phyloP scores from a whole-genome alignment of 441 rosid genomes.

The Erodium texanum region DNA sequence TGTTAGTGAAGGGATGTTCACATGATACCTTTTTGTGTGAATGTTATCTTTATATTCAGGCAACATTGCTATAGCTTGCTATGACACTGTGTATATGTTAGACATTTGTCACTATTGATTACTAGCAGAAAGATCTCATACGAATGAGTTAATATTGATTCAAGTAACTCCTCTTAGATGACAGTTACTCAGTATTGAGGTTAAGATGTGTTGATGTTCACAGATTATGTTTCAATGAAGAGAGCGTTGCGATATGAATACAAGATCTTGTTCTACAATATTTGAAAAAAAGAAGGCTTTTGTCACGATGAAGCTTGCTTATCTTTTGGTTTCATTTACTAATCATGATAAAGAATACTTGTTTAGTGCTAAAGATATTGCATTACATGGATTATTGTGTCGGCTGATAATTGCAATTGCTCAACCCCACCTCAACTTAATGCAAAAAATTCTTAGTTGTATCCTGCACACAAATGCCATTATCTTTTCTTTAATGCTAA shows the following conservation, averaged over 20 bases:
- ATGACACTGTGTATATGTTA: background rate
- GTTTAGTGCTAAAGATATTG: constrained; percentile 7
- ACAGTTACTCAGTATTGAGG: background rate
- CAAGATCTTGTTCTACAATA: background rate
- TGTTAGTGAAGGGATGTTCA: constrained; percentile 1
- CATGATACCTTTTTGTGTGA: background rate
- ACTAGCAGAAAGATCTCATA: too few species aligned
- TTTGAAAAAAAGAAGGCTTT: background rate
- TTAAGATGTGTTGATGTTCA: background rate
- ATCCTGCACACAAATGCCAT: constrained; percentile 15
- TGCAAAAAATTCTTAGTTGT: background rate
- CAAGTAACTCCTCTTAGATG: constrained; percentile 1
- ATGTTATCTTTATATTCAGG: background rate
- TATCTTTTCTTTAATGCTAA: background rate
- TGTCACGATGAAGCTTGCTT: background rate
- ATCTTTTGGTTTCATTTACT: constrained; percentile 3
- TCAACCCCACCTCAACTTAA: constrained; percentile 19
- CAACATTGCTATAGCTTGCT: background rate
- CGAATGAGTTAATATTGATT: background rate
- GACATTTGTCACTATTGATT: background rate
- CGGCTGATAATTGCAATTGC: constrained; percentile 11
- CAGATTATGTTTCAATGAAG: background rate
- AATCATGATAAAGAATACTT: constrained; percentile 5
- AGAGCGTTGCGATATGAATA: background rate
- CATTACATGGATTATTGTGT: constrained; percentile 14